Percentiles rank a stretch among this genome's conserved stretches.
These are phyloP conservation scores for Leccinum insolens DNA, from an alignment of 1,284 basidiomycete genomes.

Conservation along the genomic window DNA sequence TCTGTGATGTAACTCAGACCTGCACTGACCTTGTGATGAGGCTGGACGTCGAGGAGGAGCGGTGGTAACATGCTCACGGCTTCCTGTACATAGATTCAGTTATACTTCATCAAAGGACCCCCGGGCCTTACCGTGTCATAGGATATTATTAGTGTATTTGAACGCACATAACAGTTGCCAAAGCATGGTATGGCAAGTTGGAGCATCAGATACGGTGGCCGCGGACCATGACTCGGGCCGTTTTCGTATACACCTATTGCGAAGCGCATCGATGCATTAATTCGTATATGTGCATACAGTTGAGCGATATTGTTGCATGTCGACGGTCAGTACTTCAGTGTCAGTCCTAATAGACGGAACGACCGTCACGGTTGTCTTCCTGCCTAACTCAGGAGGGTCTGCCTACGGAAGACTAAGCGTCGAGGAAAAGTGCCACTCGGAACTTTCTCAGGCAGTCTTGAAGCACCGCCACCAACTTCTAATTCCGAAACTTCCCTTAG, in stretches of 20 bases:
- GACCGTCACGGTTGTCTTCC: no score
- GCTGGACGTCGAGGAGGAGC: slow-evolving; percentile 91
- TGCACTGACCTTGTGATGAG: slow-evolving; percentile 74
- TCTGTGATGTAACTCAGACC: background rate
- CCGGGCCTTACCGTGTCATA: background rate
- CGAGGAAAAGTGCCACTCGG: no score
- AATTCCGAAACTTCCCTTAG: no score
- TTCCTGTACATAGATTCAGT: slow-evolving; percentile 60
- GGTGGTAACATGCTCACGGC: slow-evolving; percentile 99
- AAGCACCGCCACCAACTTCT: no score
- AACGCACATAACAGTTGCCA: background rate
- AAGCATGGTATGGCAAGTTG: background rate
- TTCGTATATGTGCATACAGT: background rate
- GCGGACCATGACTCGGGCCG: background rate
- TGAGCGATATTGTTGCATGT: background rate
- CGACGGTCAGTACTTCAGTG: background rate
- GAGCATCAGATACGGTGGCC: background rate
- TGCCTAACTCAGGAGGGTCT: no score
- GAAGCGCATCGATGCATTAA: background rate
- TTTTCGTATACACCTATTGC: background rate
- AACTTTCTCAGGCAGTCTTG: no score
- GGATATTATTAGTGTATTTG: background rate
- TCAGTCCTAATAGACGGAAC: no score
- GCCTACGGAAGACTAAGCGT: no score
- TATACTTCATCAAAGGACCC: background rate